phyloP scores from a whole-genome alignment of 139 green algal genomes.

The Chara braunii region DNA sequence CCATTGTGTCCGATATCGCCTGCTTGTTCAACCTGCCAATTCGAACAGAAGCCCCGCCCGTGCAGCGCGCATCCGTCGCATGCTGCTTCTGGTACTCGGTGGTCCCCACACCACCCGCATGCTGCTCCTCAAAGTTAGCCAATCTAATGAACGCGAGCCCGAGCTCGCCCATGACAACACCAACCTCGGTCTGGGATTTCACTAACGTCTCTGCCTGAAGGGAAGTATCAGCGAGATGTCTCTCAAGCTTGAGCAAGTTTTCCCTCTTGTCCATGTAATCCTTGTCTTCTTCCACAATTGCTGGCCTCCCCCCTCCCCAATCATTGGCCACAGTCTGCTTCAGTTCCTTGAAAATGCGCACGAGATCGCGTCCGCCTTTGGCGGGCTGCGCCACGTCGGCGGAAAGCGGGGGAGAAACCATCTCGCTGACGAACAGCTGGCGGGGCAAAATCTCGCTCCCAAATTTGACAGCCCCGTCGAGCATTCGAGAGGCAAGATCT shows the following conservation, averaged over 20 bases:
- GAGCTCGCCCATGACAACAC: slow-evolving; percentile 55
- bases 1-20: not conserved
- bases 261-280: slow-evolving; percentile 27
- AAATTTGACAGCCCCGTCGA: slow-evolving; percentile 66
- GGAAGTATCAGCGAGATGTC: slow-evolving; percentile 15
- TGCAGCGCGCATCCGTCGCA: not conserved
- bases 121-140: slow-evolving; percentile 59
- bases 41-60: not conserved
- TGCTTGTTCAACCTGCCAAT: not conserved
- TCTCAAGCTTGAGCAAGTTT: slow-evolving; percentile 26
- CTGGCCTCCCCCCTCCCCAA: slow-evolving; percentile 10
- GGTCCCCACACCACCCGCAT: slow-evolving; percentile 14
- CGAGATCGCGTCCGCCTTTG: slow-evolving; percentile 54
- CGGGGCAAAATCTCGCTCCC: too few species aligned
- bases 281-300: slow-evolving; percentile 28
- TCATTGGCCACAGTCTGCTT: slow-evolving; percentile 41
- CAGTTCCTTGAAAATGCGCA: slow-evolving; percentile 67
- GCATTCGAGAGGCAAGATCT: slow-evolving; percentile 38
- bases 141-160: slow-evolving; percentile 61
- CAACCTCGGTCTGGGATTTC: slow-evolving; percentile 56
- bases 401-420: slow-evolving; percentile 2
- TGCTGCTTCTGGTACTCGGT: not conserved
- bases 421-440: slow-evolving; percentile 56
- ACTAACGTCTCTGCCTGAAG: slow-evolving; percentile 56
- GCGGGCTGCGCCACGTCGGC: slow-evolving; percentile 43